Evolutionary conservation across 257 asterid genomes (phyloP).

Genomic region (Solanum dulcamara): DNA sequence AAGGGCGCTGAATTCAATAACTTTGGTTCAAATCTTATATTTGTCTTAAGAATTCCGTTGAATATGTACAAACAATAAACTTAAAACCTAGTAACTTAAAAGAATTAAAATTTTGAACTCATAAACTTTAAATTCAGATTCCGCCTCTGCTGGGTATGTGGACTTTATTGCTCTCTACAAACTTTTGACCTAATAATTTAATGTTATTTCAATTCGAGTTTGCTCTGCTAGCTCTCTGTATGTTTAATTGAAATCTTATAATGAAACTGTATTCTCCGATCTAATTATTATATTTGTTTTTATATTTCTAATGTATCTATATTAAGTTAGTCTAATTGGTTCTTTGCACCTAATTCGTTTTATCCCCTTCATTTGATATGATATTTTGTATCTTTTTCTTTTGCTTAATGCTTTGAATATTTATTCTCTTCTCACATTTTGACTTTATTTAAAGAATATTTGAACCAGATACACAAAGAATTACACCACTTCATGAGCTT

Average conservation of each 20-base stretch:
- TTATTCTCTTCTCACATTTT: not conserved
- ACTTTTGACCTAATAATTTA: not conserved
- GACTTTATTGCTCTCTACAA: not conserved
- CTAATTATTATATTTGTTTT: not conserved
- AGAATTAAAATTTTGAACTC: not conserved
- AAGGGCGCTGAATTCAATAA: not conserved
- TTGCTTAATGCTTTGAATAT: not conserved
- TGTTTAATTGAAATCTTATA: not conserved
- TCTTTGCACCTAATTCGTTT: not conserved
- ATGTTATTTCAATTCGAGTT: not conserved
- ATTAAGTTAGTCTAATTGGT: too few species aligned
- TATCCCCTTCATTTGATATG: not conserved
- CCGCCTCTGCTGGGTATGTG: not conserved
- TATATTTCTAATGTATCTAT: not conserved
- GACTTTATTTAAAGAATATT: slow-evolving; percentile 1
- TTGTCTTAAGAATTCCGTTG: not conserved
- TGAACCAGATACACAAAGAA: not conserved
- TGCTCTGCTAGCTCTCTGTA: not conserved
- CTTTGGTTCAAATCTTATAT: not conserved
- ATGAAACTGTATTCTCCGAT: not conserved
- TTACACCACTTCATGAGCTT: not conserved
- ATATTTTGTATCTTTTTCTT: not conserved
- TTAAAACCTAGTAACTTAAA: not conserved
- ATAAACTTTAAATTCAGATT: not conserved
- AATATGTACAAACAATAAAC: not conserved